Percentiles rank a stretch among this genome's conserved stretches.
Evolutionary conservation across 1,284 basidiomycete genomes (phyloP).

Genomic region (Sporisorium scitamineum): DNA sequence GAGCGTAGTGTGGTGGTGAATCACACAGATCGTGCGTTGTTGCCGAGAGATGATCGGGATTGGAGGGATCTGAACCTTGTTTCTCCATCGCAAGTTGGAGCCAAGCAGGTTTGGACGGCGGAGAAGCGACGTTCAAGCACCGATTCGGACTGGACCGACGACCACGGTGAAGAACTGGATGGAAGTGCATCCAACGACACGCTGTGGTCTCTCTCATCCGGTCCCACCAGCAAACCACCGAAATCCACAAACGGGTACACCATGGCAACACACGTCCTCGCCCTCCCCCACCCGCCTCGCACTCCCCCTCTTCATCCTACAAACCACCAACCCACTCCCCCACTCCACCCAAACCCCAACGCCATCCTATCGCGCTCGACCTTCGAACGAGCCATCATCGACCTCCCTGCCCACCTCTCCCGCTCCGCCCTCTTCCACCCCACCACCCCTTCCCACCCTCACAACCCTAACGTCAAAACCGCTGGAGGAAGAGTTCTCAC

Average conservation of each 20-base stretch:
- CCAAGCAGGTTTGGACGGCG: not conserved
- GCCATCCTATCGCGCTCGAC: slow-evolving; percentile 35
- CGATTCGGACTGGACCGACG: slow-evolving; percentile 9
- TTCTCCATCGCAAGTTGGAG: slow-evolving; percentile 9
- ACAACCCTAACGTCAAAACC: too few species aligned
- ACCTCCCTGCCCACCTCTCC: slow-evolving; percentile 19
- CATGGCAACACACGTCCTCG: slow-evolving; percentile 62
- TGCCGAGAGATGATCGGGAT: slow-evolving; percentile 33
- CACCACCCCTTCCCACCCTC: too few species aligned
- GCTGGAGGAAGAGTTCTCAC: slow-evolving; percentile 4
- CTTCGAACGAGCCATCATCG: slow-evolving; percentile 60
- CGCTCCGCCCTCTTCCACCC: slow-evolving; percentile 12
- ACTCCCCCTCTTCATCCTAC: slow-evolving; percentile 36
- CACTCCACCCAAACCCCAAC: slow-evolving; percentile 28
- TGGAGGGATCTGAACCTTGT: slow-evolving; percentile 62
- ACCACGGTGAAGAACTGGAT: not conserved
- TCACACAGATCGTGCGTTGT: slow-evolving; percentile 48
- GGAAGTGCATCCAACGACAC: slow-evolving; percentile 4
- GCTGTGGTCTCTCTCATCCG: not conserved
- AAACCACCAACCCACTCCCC: slow-evolving; percentile 63
- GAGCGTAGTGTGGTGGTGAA: slow-evolving; percentile 54
- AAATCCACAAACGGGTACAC: slow-evolving; percentile 16
- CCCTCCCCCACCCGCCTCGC: not conserved
- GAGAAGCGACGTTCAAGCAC: not conserved
- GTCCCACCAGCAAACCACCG: not conserved